Conservation (phyloP, 129 eudicot genomes). For the Flaveria ramosissima region DNA sequence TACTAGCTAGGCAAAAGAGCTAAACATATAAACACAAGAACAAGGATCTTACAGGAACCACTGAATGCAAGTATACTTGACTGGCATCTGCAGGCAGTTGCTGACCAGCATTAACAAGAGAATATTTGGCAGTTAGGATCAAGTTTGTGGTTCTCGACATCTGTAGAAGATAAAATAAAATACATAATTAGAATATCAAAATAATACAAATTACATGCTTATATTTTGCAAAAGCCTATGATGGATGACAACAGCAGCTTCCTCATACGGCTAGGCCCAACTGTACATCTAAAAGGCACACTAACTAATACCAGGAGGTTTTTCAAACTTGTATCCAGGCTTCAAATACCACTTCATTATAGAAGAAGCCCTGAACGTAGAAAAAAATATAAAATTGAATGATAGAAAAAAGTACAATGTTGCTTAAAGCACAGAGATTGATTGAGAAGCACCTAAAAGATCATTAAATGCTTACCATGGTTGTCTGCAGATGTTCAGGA, state of each 20-base stretch:
- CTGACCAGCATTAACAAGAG: slow-evolving; percentile 62
- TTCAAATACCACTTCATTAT: slow-evolving; percentile 55
- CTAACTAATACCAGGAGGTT: slow-evolving; percentile 77
- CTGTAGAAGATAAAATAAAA: slow-evolving; percentile 39
- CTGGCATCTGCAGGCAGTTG: slow-evolving; percentile 65
- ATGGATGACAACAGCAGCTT: neutral
- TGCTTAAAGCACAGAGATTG: neutral
- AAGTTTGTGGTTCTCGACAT: slow-evolving; percentile 73
- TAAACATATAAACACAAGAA: neutral
- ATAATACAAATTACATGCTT: neutral
- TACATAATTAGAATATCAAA: neutral
- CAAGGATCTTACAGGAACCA: slow-evolving; percentile 67
- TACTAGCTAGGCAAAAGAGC: neutral
- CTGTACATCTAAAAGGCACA: slow-evolving; percentile 12
- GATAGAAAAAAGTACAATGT: slow-evolving; percentile 5
- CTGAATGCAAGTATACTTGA: slow-evolving; percentile 63
- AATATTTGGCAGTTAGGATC: slow-evolving; percentile 72
- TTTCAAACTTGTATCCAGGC: slow-evolving; percentile 83
- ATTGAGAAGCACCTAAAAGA: neutral
- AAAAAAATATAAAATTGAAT: slow-evolving; percentile 13
- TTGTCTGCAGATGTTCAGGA: slow-evolving; percentile 88
- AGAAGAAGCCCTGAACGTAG: slow-evolving; percentile 62
- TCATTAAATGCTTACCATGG: slow-evolving; percentile 50
- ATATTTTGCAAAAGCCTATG: slow-evolving; percentile 6
- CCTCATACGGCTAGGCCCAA: neutral